Evolutionary conservation across 805 yeast genomes (phyloP), one percentile per base, ranked within the genome.

Genomic region (Hanseniaspora clermontiae): DNA sequence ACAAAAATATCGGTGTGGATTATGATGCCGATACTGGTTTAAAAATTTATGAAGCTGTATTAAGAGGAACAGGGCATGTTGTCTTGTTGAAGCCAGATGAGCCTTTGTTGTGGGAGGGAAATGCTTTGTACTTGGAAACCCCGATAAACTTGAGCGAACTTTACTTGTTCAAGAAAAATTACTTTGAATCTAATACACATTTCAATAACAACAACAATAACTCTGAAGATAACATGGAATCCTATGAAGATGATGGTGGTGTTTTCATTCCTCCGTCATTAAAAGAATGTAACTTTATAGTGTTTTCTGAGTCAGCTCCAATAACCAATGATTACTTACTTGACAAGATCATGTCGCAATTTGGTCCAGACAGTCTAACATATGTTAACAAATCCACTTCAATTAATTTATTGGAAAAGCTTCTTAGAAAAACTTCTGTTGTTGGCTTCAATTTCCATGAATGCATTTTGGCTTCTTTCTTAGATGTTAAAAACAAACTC

Each of bases 51-150:
- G 69, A 67, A 48, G 39, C 52, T 24, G 65, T 63, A 56, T 53
- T 68, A 38, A 66, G 65, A 46, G 62, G 66, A 27, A 66, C 73
- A 31, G 86, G 88, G 0, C 87, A 86, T 60, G 77, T 87, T 14
- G 63, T 89, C 31, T 83, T 87, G 0, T 68, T 90, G 5, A 82
- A 87, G 62, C 89, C 95, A 0, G 76, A 83, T 2, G 87, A 87
- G 63, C 95, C 96, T 0, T 77, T 90, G 68, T 80, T 86, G 50
- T 91, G 97, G 97, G 89, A 85, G 59, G 97, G 97, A 5, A 76
- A 79, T 17, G 81, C 84, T 60, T 75, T 82, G 40, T 77, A 81
- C 45, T 66, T 86, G 7, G 62, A 69, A 6, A 73, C 75, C 14
- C 66, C 79, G 14, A 75, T 63, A 19, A 63, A 60, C 1, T 60